Percentiles rank a stretch among this genome's conserved stretches.
Evolutionary conservation across 768 basidiomycete species (phyloP).

Genomic region (Termitomyces sp.): DNA sequence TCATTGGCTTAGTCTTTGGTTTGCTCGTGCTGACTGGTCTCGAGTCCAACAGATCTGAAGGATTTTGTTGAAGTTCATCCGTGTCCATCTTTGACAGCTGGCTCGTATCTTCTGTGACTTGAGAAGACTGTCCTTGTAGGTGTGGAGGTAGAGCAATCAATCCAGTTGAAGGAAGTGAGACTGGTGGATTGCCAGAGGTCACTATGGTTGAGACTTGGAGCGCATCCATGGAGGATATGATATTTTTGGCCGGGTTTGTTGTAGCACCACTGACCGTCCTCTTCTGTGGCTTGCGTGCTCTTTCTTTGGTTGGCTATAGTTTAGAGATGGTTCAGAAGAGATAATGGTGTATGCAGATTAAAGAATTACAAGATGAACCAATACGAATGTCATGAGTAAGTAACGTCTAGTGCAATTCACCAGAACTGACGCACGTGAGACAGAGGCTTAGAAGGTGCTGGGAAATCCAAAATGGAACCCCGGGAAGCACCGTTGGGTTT

Average conservation of each 20-base stretch:
- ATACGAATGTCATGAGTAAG: slow-evolving; percentile 30
- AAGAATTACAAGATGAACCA: slow-evolving; percentile 17
- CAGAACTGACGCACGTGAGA: slow-evolving; percentile 86
- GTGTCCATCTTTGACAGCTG: not conserved
- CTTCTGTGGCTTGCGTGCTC: slow-evolving; percentile 62
- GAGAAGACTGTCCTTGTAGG: not conserved
- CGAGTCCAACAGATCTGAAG: not conserved
- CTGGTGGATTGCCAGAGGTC: not conserved
- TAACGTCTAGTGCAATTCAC: slow-evolving; percentile 49
- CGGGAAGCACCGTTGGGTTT: slow-evolving; percentile 23
- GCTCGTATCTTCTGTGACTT: not conserved
- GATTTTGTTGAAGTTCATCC: not conserved
- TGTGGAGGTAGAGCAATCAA: not conserved
- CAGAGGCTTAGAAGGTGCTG: slow-evolving; percentile 55
- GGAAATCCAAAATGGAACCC: slow-evolving; percentile 26
- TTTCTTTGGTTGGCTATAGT: slow-evolving; percentile 68
- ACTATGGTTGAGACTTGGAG: not conserved
- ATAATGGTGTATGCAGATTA: slow-evolving; percentile 13
- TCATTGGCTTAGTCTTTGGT: not conserved
- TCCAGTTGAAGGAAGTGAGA: not conserved
- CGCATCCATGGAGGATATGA: not conserved
- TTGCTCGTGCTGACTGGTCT: not conserved
- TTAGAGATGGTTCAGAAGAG: slow-evolving; percentile 13
- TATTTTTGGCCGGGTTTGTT: not conserved
- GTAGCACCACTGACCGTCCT: not conserved